A percentile compares a stretch with the other conserved stretches of the same genome.
Conservation (phyloP, 768 basidiomycete genomes). For the Lyophyllum atratum region DNA sequence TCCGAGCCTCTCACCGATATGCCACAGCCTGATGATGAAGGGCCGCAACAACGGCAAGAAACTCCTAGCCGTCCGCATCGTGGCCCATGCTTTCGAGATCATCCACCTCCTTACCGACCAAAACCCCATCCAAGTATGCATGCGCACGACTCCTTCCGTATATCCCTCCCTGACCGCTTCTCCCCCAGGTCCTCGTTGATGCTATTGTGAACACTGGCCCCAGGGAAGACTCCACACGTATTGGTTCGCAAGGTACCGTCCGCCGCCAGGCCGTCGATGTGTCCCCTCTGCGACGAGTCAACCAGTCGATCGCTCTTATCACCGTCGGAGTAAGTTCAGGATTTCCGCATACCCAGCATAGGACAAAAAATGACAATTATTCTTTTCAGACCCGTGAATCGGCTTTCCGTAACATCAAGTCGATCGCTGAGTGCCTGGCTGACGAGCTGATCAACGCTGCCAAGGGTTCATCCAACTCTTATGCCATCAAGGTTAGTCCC, state of each 20-base stretch:
- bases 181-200: conserved; percentile 82
- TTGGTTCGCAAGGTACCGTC: conserved; percentile 99
- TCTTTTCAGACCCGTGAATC: conserved; percentile 91
- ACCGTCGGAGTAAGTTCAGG: conserved; percentile 83
- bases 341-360: background rate
- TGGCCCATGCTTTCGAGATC: conserved; percentile 99
- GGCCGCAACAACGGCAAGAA: conserved; percentile 99
- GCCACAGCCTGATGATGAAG: conserved; percentile 96
- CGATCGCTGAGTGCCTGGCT: conserved; percentile 97
- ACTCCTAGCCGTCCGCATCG: conserved; percentile 97
- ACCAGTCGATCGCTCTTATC: conserved; percentile 94
- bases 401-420: conserved; percentile 99
- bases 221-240: conserved; percentile 99
- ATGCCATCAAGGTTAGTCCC: conserved; percentile 89
- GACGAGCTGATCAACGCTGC: conserved; percentile 99
- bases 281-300: conserved; percentile 95
- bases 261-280: conserved; percentile 99
- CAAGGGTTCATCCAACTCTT: conserved; percentile 99
- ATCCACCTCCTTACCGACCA: conserved; percentile 99
- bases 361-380: background rate
- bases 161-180: conserved; percentile 3
- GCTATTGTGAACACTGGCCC: conserved; percentile 99
- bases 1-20: background rate
- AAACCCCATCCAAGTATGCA: conserved; percentile 94
- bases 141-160: background rate